These are phyloP conservation scores for Leccinum boreale DNA, from an alignment of 768 basidiomycete genomes.

Conservation along the genomic window DNA sequence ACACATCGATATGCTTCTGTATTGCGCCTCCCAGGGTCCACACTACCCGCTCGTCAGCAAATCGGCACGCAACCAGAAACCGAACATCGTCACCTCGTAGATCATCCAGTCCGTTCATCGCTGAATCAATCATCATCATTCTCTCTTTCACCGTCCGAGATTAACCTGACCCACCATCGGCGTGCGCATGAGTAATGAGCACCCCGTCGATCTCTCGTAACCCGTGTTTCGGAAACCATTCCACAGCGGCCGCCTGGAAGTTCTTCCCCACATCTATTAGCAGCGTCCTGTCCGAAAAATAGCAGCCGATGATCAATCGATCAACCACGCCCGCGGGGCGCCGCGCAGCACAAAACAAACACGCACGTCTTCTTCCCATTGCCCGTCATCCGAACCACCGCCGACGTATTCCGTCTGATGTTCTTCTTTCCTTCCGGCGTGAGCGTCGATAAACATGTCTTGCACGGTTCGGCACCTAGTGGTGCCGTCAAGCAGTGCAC, in stretches of 20 bases:
- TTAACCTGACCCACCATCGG: conserved; percentile 51
- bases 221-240: conserved; percentile 69
- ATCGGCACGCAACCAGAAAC: background rate
- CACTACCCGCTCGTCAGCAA: conserved; percentile 36
- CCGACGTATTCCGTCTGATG: conserved; percentile 79
- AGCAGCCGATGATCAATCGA: background rate
- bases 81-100: conserved; percentile 53
- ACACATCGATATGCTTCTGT: conserved; percentile 72
- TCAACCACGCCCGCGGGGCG: background rate
- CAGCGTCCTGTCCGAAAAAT: conserved; percentile 52
- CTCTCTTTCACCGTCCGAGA: background rate
- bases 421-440: conserved; percentile 77
- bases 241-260: conserved; percentile 56
- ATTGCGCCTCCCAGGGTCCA: conserved; percentile 71
- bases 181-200: conserved; percentile 85
- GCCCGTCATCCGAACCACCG: conserved; percentile 49
- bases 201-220: conserved; percentile 71
- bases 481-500: conserved; percentile 74
- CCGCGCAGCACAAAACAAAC: background rate
- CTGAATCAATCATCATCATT: conserved; percentile 32
- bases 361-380: conserved; percentile 49
- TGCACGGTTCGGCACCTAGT: conserved; percentile 46
- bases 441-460: conserved; percentile 66
- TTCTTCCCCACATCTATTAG: conserved; percentile 86
- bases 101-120: conserved; percentile 90